These are phyloP conservation scores for Pythium insidiosum DNA, from an alignment of 352 stramenopile genomes.

Conservation along the genomic window DNA sequence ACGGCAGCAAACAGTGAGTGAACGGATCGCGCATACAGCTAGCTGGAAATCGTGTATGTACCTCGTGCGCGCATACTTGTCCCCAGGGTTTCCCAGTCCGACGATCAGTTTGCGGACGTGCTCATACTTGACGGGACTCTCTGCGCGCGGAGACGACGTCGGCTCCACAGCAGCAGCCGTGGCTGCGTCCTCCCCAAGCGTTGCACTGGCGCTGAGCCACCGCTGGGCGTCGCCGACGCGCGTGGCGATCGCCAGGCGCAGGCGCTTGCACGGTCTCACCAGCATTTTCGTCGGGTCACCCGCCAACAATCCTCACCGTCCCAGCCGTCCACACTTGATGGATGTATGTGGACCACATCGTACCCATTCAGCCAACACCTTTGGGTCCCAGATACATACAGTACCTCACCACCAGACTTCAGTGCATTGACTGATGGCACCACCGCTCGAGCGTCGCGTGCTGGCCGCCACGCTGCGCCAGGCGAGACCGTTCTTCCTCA, in stretches of 20 bases:
- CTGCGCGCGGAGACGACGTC: too few relatives aligned
- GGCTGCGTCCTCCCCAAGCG: background rate
- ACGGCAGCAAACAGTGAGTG: too few relatives aligned
- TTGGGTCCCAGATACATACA: background rate
- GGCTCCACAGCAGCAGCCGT: too few relatives aligned
- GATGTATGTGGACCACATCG: conserved; percentile 7
- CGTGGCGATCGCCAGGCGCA: too few relatives aligned
- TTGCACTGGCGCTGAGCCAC: background rate
- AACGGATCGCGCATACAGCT: too few relatives aligned
- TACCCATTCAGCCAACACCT: conserved; percentile 3
- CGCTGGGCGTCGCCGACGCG: too few relatives aligned
- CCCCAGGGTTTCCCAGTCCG: conserved; percentile 75
- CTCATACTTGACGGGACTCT: conserved; percentile 35
- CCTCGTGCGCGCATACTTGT: conserved; percentile 77
- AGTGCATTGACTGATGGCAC: too few relatives aligned
- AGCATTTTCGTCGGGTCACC: conserved; percentile 8
- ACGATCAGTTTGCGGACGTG: conserved; percentile 77
- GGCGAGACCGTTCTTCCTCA: conserved; percentile 77
- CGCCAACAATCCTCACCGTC: too few relatives aligned
- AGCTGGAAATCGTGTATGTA: too few relatives aligned
- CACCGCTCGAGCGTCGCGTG: conserved; percentile 29
- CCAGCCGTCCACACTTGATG: background rate
- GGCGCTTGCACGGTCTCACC: conserved; percentile 9
- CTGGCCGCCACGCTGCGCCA: conserved; percentile 44
- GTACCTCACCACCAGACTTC: conserved; percentile 1